phyloP scores from a whole-genome alignment of 2,329 filamentous ascomycete genomes.

The Boeremia exigua region DNA sequence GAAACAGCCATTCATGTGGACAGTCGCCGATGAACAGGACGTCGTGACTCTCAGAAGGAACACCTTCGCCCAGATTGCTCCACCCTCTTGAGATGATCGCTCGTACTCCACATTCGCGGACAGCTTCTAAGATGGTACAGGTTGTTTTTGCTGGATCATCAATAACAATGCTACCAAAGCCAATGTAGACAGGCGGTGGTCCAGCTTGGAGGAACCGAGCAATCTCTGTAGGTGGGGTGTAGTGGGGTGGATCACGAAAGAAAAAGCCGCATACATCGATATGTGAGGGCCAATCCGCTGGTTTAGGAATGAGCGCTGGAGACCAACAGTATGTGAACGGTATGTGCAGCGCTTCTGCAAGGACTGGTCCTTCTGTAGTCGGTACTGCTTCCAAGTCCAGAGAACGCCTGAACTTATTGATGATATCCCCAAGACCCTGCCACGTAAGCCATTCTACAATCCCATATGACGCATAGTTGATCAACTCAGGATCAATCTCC shows the following conservation, averaged over 20 bases:
- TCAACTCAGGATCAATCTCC: conserved; percentile 36
- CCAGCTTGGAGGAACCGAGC: conserved; percentile 31
- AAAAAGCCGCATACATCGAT: conserved; percentile 35
- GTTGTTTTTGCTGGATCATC: conserved; percentile 37
- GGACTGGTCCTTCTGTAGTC: conserved; percentile 44
- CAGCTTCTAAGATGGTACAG: conserved; percentile 35
- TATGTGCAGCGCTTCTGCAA: conserved; percentile 47
- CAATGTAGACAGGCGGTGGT: conserved; percentile 39
- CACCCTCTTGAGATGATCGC: conserved; percentile 83
- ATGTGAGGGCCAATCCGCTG: conserved; percentile 23
- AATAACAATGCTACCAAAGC: conserved; percentile 41
- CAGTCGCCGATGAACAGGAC: conserved; percentile 72
- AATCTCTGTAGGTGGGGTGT: conserved; percentile 26
- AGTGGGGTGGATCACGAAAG: conserved; percentile 32
- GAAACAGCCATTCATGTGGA: conserved; percentile 77
- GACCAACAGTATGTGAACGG: conserved; percentile 57
- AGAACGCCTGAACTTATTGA: conserved; percentile 52
- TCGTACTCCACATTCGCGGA: conserved; percentile 63
- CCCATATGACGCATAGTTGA: conserved; percentile 55
- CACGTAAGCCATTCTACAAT: conserved; percentile 58
- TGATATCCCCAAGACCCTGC: conserved; percentile 55
- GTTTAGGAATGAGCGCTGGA: conserved; percentile 42
- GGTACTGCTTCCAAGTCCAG: conserved; percentile 52
- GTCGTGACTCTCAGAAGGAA: conserved; percentile 57
- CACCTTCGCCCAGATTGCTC: conserved; percentile 76